phyloP scores from a whole-genome alignment of 2,329 filamentous ascomycete genomes.

The Alternaria sp. region DNA sequence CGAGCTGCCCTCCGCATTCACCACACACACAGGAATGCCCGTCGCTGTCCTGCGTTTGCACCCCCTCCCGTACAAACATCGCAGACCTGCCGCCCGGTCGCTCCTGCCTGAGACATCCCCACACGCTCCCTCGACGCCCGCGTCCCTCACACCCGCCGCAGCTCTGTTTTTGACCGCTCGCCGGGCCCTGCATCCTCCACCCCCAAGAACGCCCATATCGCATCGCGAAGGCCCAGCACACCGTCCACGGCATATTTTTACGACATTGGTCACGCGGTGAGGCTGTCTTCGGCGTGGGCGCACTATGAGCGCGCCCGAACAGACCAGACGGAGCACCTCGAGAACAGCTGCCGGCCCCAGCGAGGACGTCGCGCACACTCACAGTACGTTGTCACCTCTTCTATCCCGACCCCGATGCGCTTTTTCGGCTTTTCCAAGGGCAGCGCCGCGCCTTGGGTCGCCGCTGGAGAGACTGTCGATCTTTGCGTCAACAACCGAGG shows the following conservation, averaged over 20 bases:
- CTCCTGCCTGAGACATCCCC: slow-evolving; percentile 18
- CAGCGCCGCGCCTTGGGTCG: background rate
- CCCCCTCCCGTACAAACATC: slow-evolving; percentile 1
- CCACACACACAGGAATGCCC: slow-evolving; percentile 19
- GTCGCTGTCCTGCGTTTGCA: slow-evolving; percentile 17
- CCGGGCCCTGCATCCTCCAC: slow-evolving; percentile 27
- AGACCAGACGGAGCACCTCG: slow-evolving; percentile 46
- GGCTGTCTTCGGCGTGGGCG: slow-evolving; percentile 39
- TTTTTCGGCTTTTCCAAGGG: background rate
- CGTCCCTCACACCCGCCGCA: slow-evolving; percentile 22
- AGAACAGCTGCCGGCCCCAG: slow-evolving; percentile 38
- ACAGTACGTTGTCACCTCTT: slow-evolving; percentile 26
- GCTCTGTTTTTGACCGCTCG: slow-evolving; percentile 37
- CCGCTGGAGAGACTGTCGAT: slow-evolving; percentile 8
- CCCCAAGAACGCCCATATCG: slow-evolving; percentile 16
- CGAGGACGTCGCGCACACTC: slow-evolving; percentile 21
- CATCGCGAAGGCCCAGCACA: slow-evolving; percentile 21
- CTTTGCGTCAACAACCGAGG: slow-evolving; percentile 30
- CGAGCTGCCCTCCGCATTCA: slow-evolving; percentile 12
- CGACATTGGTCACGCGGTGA: slow-evolving; percentile 36
- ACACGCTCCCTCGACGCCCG: slow-evolving; percentile 28
- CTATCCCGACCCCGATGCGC: background rate
- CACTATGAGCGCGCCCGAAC: slow-evolving; percentile 50
- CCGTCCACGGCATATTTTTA: slow-evolving; percentile 3
- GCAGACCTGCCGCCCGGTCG: slow-evolving; percentile 9